Base-by-base conservation (phyloP, 2,329 filamentous ascomycete species). In the Sarocladium kiliense region DNA sequence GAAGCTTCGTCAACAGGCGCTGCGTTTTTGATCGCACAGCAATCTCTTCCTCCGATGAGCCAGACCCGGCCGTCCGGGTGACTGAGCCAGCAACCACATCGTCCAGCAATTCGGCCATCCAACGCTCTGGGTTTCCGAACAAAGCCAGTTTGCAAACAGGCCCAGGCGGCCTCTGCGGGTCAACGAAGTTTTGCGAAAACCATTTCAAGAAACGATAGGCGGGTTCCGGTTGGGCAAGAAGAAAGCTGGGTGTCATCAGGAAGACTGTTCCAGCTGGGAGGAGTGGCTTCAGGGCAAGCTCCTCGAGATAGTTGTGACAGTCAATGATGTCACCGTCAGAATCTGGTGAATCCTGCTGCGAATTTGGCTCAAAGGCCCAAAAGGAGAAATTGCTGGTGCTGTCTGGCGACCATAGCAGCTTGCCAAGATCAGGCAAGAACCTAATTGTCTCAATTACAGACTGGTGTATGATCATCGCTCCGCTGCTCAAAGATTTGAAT, bases 381-480 rank as follows among this genome's bases (percentile, higher is more conserved):
- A 77, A 73, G 3, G 61, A 61, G 50, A 65, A 69, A 12, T 61
- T 59, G 10, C 55, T 55, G 21, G 63, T 63, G 1, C 63, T 56
- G 6, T 54, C 55, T 21, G 63, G 62, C n/a, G 51, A 27, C 25
- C 54, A 18, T 2, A 80, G 67, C 2, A 74, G 57, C 2, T 59
- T 57, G 18, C 59, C 37, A 10, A 80, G 58, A 0, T 60, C 57
- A 1, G 76, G 74, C 49, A 80, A 71, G 2, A 66, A 65, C 7
- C 74, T 67, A 5, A 77, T 57, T 4, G 64, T 63, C 62, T 66
- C 68, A 10, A 71, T 58, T 3, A 67, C 66, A 12, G 71, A 65
- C 61, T 79, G 75, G 56, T 81, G 76, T 2, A 81, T 63, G 34
- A 81, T 73, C 11, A 80, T 63, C 50, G 62, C 58, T 19, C 69